phyloP scores from a whole-genome alignment of 441 rosid species.

The Isatis lusitanica region DNA sequence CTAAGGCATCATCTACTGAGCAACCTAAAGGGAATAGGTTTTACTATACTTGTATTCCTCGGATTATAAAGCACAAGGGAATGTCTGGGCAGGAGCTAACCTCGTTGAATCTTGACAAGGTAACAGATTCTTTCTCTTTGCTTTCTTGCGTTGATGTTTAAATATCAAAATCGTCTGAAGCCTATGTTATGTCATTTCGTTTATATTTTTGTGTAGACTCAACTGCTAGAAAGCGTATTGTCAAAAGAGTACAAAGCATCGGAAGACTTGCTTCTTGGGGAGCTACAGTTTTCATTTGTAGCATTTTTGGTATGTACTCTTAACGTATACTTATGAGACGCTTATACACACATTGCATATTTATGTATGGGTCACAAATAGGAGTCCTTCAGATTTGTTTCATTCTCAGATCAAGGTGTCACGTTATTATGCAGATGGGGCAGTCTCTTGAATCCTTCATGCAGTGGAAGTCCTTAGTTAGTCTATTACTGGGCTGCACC shows the following conservation, averaged over 20 bases:
- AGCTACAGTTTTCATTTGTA: slow-evolving; percentile 80
- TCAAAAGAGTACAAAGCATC: slow-evolving; percentile 59
- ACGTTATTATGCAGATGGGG: slow-evolving; percentile 72
- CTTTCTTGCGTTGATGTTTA: slow-evolving; percentile 2
- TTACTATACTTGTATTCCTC: slow-evolving; percentile 78
- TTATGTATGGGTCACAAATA: background rate
- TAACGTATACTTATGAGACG: background rate
- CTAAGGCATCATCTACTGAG: slow-evolving; percentile 42
- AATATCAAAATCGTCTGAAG: slow-evolving; percentile 5
- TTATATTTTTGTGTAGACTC: slow-evolving; percentile 48
- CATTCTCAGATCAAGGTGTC: slow-evolving; percentile 4
- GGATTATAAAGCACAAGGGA: slow-evolving; percentile 63
- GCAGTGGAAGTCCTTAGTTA: slow-evolving; percentile 91
- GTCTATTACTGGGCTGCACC: slow-evolving; percentile 77
- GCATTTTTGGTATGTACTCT: slow-evolving; percentile 78
- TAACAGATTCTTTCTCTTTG: background rate
- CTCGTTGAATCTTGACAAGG: slow-evolving; percentile 93
- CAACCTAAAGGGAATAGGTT: slow-evolving; percentile 52
- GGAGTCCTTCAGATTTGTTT: background rate
- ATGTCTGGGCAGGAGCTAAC: slow-evolving; percentile 68
- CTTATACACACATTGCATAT: background rate
- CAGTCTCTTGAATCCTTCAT: slow-evolving; percentile 86
- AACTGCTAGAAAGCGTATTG: slow-evolving; percentile 61
- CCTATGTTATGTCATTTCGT: background rate
- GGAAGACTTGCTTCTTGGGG: slow-evolving; percentile 85